phyloP scores from a whole-genome alignment of 306 rosid genomes.

The Inga laurina region DNA sequence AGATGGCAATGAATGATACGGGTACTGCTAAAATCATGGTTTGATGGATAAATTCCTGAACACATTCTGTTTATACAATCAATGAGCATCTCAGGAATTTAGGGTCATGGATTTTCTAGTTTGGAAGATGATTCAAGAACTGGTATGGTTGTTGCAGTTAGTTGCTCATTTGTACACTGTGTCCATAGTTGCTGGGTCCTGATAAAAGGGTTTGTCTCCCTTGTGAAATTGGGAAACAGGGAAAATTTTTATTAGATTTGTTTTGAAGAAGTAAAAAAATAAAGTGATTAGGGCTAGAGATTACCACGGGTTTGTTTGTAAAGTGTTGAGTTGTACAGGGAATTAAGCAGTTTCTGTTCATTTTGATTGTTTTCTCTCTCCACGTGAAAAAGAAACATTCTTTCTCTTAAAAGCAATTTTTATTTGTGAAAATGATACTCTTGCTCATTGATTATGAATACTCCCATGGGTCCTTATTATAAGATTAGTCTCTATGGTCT shows the following conservation, averaged over 20 bases:
- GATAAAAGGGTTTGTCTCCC: constrained; percentile 20
- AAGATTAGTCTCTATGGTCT: neutral
- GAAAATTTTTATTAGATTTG: constrained; percentile 12
- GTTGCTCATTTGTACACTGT: constrained; percentile 26
- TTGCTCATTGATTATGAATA: neutral
- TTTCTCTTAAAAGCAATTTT: neutral
- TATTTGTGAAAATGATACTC: neutral
- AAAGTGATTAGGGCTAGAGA: constrained; percentile 25
- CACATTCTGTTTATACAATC: constrained; percentile 21
- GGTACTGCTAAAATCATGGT: neutral
- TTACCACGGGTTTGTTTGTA: constrained; percentile 36
- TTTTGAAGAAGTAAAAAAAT: constrained; percentile 23
- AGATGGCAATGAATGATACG: constrained; percentile 4
- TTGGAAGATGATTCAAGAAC: constrained; percentile 38
- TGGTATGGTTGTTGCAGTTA: neutral
- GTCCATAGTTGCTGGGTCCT: constrained; percentile 25
- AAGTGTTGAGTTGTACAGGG: constrained; percentile 41
- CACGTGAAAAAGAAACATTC: constrained; percentile 19
- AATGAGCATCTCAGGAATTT: constrained; percentile 14
- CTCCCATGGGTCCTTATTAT: neutral
- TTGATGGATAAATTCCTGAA: constrained; percentile 28
- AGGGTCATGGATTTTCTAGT: neutral
- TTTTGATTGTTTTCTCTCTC: constrained; percentile 22
- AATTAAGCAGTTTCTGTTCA: constrained; percentile 26
- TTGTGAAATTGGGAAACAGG: constrained; percentile 16